Conservation (phyloP, 495 filamentous ascomycete genomes). For the Tuber aestivum region DNA sequence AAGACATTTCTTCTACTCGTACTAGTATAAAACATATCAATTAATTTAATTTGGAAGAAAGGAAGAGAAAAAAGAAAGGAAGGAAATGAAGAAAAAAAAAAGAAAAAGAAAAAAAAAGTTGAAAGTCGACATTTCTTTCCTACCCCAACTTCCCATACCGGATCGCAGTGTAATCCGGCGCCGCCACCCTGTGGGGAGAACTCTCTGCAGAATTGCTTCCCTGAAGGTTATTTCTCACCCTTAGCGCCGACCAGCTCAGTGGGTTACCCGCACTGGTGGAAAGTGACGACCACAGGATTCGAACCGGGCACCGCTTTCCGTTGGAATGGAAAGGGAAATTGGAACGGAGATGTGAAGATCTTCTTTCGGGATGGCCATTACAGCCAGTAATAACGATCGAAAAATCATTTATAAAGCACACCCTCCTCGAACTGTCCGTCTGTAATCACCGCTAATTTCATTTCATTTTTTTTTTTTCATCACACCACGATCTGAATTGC, state of each 20-base stretch:
- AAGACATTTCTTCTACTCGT: neutral
- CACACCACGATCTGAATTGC: neutral
- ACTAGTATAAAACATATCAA: neutral
- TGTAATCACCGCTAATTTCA: no score
- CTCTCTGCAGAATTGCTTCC: constrained; percentile 43
- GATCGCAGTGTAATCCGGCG: constrained; percentile 37
- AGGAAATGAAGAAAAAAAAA: constrained; percentile 4
- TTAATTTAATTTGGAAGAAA: neutral
- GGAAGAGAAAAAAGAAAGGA: neutral
- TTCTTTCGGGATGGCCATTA: constrained; percentile 36
- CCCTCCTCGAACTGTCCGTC: no score
- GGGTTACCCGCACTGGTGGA: constrained; percentile 36
- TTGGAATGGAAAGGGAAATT: constrained; percentile 35
- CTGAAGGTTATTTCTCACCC: constrained; percentile 41
- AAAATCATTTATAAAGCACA: neutral
- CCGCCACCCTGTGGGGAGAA: constrained; percentile 41
- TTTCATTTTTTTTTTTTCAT: no score
- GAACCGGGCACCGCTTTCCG: constrained; percentile 41
- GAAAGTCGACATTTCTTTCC: constrained; percentile 27
- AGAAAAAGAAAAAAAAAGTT: constrained; percentile 29
- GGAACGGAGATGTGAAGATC: constrained; percentile 33
- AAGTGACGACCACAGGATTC: constrained; percentile 40
- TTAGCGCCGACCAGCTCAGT: constrained; percentile 33
- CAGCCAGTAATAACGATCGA: constrained; percentile 4
- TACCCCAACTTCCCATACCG: constrained; percentile 36